Base-by-base conservation (phyloP, 1,284 basidiomycete species). In the Trichosporon faecale region DNA sequence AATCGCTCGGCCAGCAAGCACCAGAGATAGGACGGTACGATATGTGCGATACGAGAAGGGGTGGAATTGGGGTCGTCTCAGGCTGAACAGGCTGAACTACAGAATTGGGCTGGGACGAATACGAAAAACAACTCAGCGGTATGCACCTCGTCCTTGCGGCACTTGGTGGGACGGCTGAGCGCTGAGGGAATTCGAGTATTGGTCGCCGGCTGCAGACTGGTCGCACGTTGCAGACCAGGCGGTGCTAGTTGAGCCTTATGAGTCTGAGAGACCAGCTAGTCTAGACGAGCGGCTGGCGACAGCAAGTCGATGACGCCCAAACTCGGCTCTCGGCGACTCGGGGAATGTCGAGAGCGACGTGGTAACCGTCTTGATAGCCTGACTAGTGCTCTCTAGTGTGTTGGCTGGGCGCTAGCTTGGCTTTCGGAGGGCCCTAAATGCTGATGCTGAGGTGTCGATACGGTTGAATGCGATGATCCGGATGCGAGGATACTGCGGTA, bases 61-160 rank as follows among this genome's bases (percentile, higher is more conserved):
- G 27, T 33, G 29, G 27, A n/a, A 33, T 29, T 21, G 57, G 29
- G 27, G 29, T 33, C 14, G 31, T 14, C 35, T 14, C 35, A 37
- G 35, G 35, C 35, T 37, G 35, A 37, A 37, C 27, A 61, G 27
- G 49, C 49, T 52, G 9, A 52, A 52, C 49, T 52, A 52, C 49
- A 52, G 21, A 52, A 52, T 8, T 21, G 5, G 21, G 49, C 49
- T 52, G 23, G 27, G 57, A 33, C 57, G 57, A 61, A 61, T 61
- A 31, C 57, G 57, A 61, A 61, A 61, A 61, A 61, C 57, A 31
- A 33, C 57, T 52, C 49, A 52, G 57, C 57, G n/a, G 27, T 31
- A 31, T 60, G 55, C 29, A 60, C 55, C 12, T 16, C 29, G 29
- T 31, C 55, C 12, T 27, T 27, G 27, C 55, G 55, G 27, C 29